phyloP scores from a whole-genome alignment of 495 filamentous ascomycete genomes.

The Aspergillus affinis region DNA sequence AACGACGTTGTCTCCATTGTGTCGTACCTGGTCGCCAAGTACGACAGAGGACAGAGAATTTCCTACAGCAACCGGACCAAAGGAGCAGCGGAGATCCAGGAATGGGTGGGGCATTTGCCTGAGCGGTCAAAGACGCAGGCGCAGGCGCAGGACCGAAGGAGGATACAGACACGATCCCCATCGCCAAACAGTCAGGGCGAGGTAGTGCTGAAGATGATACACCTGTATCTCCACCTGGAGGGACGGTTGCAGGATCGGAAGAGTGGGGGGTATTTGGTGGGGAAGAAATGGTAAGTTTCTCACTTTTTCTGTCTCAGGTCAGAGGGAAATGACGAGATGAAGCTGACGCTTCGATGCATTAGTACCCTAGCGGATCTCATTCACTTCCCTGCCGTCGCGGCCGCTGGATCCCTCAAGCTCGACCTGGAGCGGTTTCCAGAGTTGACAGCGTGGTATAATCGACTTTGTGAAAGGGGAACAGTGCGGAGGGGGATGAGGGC shows the following conservation, averaged over 20 bases:
- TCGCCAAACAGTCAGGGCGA: background rate
- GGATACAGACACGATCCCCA: background rate
- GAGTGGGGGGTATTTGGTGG: conserved; percentile 6
- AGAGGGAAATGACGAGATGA: too few species aligned
- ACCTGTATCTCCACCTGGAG: conserved; percentile 11
- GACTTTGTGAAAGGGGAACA: background rate
- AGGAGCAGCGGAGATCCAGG: conserved; percentile 4
- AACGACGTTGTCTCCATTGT: too few species aligned
- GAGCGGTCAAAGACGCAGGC: background rate
- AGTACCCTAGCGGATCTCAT: conserved; percentile 12
- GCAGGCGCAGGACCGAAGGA: too few species aligned
- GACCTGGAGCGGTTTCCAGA: conserved; percentile 16
- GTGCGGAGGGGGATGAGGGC: conserved; percentile 11
- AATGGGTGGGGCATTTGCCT: background rate
- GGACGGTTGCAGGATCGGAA: conserved; percentile 7
- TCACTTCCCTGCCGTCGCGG: conserved; percentile 8
- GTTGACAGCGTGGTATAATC: conserved; percentile 16
- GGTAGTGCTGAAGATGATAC: conserved; percentile 9
- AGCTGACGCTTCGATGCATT: background rate
- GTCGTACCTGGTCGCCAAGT: too few species aligned
- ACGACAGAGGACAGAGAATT: too few species aligned
- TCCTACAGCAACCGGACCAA: background rate
- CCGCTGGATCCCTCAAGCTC: conserved; percentile 3
- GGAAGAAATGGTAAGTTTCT: conserved; percentile 10
- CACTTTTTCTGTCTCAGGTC: background rate